phyloP scores from a whole-genome alignment of 164 flowering plant species.

The Annona squamosa region DNA sequence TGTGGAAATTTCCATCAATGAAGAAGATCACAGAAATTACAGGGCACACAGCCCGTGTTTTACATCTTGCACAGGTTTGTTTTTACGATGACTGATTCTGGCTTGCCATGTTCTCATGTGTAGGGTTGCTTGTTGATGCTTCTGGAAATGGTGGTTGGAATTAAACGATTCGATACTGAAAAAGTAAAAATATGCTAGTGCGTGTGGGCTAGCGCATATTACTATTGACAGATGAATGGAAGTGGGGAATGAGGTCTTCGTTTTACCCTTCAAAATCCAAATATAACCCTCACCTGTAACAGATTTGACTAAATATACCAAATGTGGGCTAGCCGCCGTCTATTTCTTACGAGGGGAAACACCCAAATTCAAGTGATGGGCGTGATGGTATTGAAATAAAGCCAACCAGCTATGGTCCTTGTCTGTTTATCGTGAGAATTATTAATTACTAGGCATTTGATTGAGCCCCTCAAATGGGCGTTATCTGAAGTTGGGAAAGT shows the following conservation, averaged over 20 bases:
- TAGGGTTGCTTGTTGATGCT: not conserved
- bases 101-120: not conserved
- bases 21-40: constrained; percentile 4
- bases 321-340: too few relatives aligned
- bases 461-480: not conserved
- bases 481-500: not conserved
- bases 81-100: not conserved
- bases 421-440: not conserved
- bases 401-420: not conserved
- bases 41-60: constrained; percentile 6
- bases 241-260: not conserved
- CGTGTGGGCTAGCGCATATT: not conserved
- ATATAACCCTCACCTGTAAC: too few relatives aligned
- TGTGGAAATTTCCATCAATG: constrained; percentile 8
- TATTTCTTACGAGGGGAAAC: too few relatives aligned
- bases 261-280: not conserved
- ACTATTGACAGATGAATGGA: not conserved
- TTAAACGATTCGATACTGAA: not conserved
- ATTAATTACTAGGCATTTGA: too few relatives aligned
- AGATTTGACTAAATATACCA: too few relatives aligned
- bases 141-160: not conserved
- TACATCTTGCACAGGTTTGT: constrained; percentile 7
- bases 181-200: not conserved
- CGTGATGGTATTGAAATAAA: too few relatives aligned
- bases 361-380: too few relatives aligned